A percentile compares a stretch with the other conserved stretches of the same genome.
Conservation (phyloP, 2,329 filamentous ascomycete species). For the Aspergillus terreus region DNA sequence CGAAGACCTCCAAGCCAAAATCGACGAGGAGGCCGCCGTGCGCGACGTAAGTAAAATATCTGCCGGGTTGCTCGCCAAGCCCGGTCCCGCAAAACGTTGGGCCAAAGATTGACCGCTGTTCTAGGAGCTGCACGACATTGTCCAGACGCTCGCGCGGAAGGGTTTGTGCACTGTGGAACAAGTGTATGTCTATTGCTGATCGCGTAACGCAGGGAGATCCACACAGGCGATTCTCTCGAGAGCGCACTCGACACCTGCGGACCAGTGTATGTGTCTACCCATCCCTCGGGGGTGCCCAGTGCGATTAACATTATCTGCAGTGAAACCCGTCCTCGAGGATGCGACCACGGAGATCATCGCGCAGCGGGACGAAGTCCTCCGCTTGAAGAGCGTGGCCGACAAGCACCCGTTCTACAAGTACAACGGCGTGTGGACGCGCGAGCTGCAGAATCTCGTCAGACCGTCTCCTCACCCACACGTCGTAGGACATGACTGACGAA, state of each 20-base stretch:
- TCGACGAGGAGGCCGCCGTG: conserved; percentile 80
- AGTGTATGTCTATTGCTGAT: not conserved
- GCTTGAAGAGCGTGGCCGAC: conserved; percentile 70
- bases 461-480: not conserved
- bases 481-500: not conserved
- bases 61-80: conserved; percentile 12
- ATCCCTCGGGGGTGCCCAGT: not conserved
- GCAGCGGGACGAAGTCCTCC: conserved; percentile 66
- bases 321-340: conserved; percentile 64
- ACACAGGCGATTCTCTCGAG: conserved; percentile 80
- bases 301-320: conserved; percentile 40
- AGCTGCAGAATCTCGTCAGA: conserved; percentile 73
- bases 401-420: conserved; percentile 98
- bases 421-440: conserved; percentile 79
- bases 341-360: conserved; percentile 67
- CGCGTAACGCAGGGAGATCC: conserved; percentile 55
- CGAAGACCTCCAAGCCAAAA: conserved; percentile 78
- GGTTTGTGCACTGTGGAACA: conserved; percentile 35
- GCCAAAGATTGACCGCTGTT: conserved; percentile 2
- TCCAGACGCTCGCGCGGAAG: conserved; percentile 77
- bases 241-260: conserved; percentile 79
- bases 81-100: not conserved
- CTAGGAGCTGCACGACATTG: conserved; percentile 71
- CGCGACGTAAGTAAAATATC: conserved; percentile 58
- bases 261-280: conserved; percentile 49